phyloP scores from a whole-genome alignment of 495 filamentous ascomycete species.

The Xylaria venustula region DNA sequence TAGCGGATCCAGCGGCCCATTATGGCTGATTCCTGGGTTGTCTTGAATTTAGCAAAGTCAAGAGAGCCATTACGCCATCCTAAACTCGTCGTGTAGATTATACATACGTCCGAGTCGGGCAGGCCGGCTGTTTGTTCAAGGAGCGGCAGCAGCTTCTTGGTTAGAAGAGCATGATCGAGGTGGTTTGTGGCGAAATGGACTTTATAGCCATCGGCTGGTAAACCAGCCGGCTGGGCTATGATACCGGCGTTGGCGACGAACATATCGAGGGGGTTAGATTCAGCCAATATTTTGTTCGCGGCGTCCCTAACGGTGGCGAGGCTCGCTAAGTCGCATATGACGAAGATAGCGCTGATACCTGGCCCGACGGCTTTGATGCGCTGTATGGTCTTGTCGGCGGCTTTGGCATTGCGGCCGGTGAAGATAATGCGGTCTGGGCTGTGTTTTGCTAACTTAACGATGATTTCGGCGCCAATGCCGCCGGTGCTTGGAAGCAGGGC shows the following conservation, averaged over 20 bases:
- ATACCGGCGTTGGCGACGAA: constrained; percentile 37
- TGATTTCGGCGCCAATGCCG: constrained; percentile 61
- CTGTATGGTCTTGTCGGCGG: background rate
- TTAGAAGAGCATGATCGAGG: constrained; percentile 62
- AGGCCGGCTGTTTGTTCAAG: constrained; percentile 42
- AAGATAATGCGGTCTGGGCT: constrained; percentile 16
- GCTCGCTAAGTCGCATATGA: no score
- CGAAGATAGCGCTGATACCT: no score
- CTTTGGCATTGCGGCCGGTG: background rate
- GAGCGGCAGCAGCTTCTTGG: constrained; percentile 58
- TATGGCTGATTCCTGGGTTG: constrained; percentile 15
- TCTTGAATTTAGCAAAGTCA: constrained; percentile 37
- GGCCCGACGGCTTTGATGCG: background rate
- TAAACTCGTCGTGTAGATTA: constrained; percentile 36
- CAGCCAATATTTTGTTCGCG: no score
- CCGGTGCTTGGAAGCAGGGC: constrained; percentile 46
- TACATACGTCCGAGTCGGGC: constrained; percentile 42
- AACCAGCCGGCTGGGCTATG: constrained; percentile 46
- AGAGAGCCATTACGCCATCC: constrained; percentile 34
- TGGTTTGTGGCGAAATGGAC: constrained; percentile 66
- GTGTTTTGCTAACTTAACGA: constrained; percentile 41
- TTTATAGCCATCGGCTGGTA: constrained; percentile 61
- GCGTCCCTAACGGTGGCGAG: no score
- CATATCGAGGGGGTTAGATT: no score
- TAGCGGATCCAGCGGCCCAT: constrained; percentile 51